Conservation (phyloP, 1,284 basidiomycete species). For the Rhizoctonia solani region DNA sequence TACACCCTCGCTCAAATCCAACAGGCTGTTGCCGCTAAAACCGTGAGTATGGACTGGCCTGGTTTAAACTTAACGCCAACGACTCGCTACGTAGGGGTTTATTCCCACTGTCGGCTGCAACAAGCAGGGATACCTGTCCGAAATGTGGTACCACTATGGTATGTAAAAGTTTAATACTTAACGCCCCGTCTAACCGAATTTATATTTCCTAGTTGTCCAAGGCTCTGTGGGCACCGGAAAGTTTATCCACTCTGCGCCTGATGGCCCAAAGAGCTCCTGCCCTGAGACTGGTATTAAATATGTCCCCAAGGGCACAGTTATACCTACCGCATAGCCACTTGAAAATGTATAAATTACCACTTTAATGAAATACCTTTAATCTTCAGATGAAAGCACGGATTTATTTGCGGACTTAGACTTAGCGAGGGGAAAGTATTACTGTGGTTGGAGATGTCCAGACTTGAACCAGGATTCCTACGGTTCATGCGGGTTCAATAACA, state of each 20-base stretch:
- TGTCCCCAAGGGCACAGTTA: constrained; percentile 32
- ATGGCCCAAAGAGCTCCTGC: constrained; percentile 29
- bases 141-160: constrained; percentile 35
- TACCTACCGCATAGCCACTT: background rate
- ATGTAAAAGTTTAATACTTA: background rate
- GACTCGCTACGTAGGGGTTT: background rate
- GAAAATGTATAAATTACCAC: background rate
- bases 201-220: constrained; percentile 16
- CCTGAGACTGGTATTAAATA: constrained; percentile 32
- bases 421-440: too few species aligned
- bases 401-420: too few species aligned
- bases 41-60: background rate
- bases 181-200: background rate
- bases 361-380: background rate
- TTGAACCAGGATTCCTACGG: too few species aligned
- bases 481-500: too few species aligned
- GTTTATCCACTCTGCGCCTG: constrained; percentile 30
- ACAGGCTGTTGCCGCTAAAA: constrained; percentile 14
- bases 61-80: background rate
- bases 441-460: too few species aligned
- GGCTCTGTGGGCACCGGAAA: constrained; percentile 26
- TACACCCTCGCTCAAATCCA: constrained; percentile 46
- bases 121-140: constrained; percentile 22
- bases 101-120: constrained; percentile 30
- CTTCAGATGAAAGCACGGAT: too few species aligned